Evolutionary conservation across 2,329 filamentous ascomycete genomes (phyloP).

Genomic region (Trichophaea hybrida): DNA sequence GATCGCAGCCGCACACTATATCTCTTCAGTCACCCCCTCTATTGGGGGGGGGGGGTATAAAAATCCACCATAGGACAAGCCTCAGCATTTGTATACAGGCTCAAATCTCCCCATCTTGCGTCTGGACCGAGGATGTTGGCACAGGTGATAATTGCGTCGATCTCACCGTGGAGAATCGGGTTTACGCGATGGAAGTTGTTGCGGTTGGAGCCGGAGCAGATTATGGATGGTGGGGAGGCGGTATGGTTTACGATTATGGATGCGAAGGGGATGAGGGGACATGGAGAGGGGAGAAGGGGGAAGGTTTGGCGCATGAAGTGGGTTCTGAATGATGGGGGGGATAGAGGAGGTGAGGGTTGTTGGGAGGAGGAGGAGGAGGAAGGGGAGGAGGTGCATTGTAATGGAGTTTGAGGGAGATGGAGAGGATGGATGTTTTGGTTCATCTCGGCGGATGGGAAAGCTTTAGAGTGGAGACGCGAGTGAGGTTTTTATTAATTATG

Average conservation of each 20-base stretch:
- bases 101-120: conserved; percentile 37
- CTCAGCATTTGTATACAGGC: conserved; percentile 44
- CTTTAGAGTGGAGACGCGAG: too few relatives aligned
- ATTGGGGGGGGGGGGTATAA: not conserved
- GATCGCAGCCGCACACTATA: conserved; percentile 41
- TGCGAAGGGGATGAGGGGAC: conserved; percentile 42
- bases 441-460: too few relatives aligned
- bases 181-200: conserved; percentile 35
- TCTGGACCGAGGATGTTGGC: conserved; percentile 36
- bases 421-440: too few relatives aligned
- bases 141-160: conserved; percentile 43
- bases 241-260: conserved; percentile 45
- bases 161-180: conserved; percentile 43
- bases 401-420: too few relatives aligned
- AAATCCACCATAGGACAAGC: conserved; percentile 38
- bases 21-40: not conserved
- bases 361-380: not conserved
- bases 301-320: conserved; percentile 1
- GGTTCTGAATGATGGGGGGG: not conserved
- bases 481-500: too few relatives aligned
- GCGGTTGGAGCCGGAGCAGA: conserved; percentile 40
- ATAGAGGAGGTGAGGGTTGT: not conserved
- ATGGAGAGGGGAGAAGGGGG: conserved; percentile 32
- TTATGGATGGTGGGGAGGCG: conserved; percentile 32
- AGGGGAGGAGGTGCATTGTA: not conserved